phyloP scores from a whole-genome alignment of 2,329 filamentous ascomycete species.

The Cercospora berteroae region DNA sequence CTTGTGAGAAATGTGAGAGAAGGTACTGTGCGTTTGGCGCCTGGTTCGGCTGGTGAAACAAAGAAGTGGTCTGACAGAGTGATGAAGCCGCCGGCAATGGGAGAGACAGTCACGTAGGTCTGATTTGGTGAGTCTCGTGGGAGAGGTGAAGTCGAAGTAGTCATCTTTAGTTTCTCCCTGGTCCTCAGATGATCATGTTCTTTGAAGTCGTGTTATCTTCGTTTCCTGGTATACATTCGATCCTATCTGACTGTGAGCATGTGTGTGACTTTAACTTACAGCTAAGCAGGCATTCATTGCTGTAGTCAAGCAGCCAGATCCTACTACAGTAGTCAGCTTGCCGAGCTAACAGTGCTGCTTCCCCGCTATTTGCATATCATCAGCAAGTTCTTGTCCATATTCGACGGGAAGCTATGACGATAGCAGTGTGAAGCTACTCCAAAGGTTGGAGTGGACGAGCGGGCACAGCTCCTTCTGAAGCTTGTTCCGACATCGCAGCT shows the following conservation, averaged over 20 bases:
- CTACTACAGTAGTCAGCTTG: not conserved
- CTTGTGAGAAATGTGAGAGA: slow-evolving; percentile 55
- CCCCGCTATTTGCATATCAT: not conserved
- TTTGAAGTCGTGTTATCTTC: no score
- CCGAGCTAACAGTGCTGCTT: not conserved
- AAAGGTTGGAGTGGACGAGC: not conserved
- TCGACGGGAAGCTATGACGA: not conserved
- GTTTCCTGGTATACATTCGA: no score
- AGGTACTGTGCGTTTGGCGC: slow-evolving; percentile 50
- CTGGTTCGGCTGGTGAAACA: slow-evolving; percentile 40
- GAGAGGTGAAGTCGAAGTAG: slow-evolving; percentile 14
- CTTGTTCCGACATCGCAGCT: slow-evolving; percentile 11
- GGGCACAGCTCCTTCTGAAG: slow-evolving; percentile 7
- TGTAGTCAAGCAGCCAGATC: not conserved
- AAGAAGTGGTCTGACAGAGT: slow-evolving; percentile 34
- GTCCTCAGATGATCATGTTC: not conserved
- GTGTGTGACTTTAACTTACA: not conserved
- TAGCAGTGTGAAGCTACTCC: not conserved
- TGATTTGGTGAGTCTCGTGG: slow-evolving; percentile 29
- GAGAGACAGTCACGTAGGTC: slow-evolving; percentile 34
- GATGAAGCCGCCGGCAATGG: slow-evolving; percentile 36
- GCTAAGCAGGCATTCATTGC: not conserved
- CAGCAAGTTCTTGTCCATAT: not conserved
- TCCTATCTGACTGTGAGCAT: not conserved
- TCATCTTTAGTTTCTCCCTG: not conserved